These are phyloP conservation scores for Cadophora malorum DNA, from an alignment of 2,329 filamentous ascomycete species.

Conservation along the genomic window DNA sequence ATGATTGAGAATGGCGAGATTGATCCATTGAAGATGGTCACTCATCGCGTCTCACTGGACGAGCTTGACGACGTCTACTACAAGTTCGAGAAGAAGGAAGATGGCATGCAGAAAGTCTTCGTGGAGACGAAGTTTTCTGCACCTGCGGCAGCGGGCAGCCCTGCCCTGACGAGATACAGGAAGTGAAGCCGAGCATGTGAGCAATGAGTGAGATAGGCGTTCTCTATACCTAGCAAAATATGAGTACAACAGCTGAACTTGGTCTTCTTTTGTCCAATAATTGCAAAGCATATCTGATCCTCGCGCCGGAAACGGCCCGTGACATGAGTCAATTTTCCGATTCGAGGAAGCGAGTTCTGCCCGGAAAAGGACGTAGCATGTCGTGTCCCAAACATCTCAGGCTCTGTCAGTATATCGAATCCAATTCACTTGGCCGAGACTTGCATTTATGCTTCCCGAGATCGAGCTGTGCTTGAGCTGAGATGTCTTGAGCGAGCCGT, in stretches of 20 bases:
- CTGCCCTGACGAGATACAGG: conserved; percentile 51
- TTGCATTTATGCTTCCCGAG: not conserved
- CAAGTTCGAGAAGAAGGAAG: conserved; percentile 65
- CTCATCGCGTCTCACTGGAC: conserved; percentile 77
- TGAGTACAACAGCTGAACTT: not conserved
- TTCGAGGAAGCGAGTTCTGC: not conserved
- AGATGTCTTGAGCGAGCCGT: conserved; percentile 1
- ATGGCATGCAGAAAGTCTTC: conserved; percentile 83
- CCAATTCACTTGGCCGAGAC: not conserved
- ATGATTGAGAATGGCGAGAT: conserved; percentile 71
- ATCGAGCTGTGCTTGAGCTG: not conserved
- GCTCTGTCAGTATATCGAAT: not conserved
- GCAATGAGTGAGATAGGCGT: not conserved
- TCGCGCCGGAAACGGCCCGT: not conserved
- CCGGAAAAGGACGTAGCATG: not conserved
- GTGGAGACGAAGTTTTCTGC: conserved; percentile 64
- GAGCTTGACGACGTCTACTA: conserved; percentile 72
- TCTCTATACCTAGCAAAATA: conserved; percentile 5
- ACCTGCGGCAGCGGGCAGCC: conserved; percentile 52
- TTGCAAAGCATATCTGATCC: not conserved
- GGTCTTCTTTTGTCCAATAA: not conserved
- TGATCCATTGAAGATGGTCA: conserved; percentile 80
- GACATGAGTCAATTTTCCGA: not conserved
- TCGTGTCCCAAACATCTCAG: not conserved
- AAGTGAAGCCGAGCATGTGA: conserved; percentile 25